Base-by-base conservation (phyloP, 257 asterid species). In the Jacaranda mimosifolia region DNA sequence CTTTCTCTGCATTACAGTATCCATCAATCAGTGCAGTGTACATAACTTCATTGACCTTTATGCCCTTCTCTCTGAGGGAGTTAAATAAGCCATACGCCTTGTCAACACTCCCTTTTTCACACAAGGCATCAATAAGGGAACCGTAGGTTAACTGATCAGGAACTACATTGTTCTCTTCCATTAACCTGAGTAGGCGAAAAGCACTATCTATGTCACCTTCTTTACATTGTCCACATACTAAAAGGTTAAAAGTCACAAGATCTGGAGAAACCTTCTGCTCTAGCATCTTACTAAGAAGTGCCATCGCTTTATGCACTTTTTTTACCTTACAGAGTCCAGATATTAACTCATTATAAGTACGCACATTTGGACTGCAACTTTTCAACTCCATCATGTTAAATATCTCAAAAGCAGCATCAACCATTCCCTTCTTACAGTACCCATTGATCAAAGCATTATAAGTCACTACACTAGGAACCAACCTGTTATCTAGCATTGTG, bases 401-500 rank as follows among this genome's bases (percentile, higher is more conserved):
- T 79, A 92, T 60, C 80, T 84, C 86, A 49, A 87, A 72, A 11
- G 96, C 94, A 82, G 85, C 79, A 65, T 85, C 85, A 9, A 88
- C 69, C 85, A 78, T 84, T 78, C 89, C 88, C 85, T 84, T 82
- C 81, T 83, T 88, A 75, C 97, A 91, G 52, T 86, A 90, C 56
- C 92, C 97, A 83, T 83, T 85, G 71, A 92, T 83, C 85, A 92
- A 70, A 66, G 92, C 96, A 83, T 90, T 88, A 82, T 84, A 92
- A 1, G 96, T 92, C 77, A 78, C 88, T 3, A 82, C 85, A 68
- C 57, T 90, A n/a, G 97, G 96, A 85, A 78, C 73, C 78, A 84
- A 68, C 69, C 86, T 76, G 46, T 77, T 84, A 70, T 82, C 91
- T 55, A 78, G 46, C 96, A 92, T 90, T 51, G 64, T 70, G 53